These are phyloP conservation scores for Durotheca rogersii DNA, from an alignment of 495 filamentous ascomycete species.

Conservation along the genomic window DNA sequence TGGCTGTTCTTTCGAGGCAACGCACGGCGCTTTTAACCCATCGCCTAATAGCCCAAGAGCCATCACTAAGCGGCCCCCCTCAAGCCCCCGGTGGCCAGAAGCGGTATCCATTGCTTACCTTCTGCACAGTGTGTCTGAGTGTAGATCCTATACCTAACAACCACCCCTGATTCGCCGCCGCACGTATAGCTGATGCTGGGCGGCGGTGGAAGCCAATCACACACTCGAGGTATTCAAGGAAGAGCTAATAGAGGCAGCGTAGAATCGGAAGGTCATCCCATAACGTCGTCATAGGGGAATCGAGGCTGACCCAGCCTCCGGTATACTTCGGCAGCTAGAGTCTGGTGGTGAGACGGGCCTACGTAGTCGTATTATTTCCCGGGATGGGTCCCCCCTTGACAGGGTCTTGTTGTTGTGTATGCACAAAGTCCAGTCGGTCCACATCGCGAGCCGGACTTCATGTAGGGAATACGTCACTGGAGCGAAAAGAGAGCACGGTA, in stretches of 20 bases:
- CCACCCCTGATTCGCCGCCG: constrained; percentile 14
- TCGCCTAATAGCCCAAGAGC: background rate
- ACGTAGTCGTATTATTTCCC: constrained; percentile 14
- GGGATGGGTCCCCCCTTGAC: too few relatives aligned
- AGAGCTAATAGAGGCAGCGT: constrained; percentile 23
- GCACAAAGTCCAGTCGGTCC: constrained; percentile 6
- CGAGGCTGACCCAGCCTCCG: constrained; percentile 20
- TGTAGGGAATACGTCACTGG: background rate
- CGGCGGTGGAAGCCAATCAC: constrained; percentile 25
- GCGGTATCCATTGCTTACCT: constrained; percentile 10
- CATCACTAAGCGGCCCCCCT: constrained; percentile 8
- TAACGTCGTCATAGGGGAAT: constrained; percentile 32
- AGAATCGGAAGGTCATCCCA: constrained; percentile 25
- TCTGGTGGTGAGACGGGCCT: constrained; percentile 15
- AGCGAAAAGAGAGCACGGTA: constrained; percentile 4
- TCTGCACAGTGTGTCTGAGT: constrained; percentile 11
- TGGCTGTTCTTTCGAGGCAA: too few relatives aligned
- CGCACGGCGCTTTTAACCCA: background rate
- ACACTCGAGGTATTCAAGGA: constrained; percentile 4
- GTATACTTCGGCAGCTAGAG: constrained; percentile 22
- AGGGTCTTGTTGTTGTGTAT: too few relatives aligned
- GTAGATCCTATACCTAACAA: constrained; percentile 17
- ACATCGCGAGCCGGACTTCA: constrained; percentile 4
- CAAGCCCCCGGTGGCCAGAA: constrained; percentile 13
- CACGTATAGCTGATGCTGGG: constrained; percentile 24